phyloP scores from a whole-genome alignment of 2,329 filamentous ascomycete species.

The Colletotrichum musicola region DNA sequence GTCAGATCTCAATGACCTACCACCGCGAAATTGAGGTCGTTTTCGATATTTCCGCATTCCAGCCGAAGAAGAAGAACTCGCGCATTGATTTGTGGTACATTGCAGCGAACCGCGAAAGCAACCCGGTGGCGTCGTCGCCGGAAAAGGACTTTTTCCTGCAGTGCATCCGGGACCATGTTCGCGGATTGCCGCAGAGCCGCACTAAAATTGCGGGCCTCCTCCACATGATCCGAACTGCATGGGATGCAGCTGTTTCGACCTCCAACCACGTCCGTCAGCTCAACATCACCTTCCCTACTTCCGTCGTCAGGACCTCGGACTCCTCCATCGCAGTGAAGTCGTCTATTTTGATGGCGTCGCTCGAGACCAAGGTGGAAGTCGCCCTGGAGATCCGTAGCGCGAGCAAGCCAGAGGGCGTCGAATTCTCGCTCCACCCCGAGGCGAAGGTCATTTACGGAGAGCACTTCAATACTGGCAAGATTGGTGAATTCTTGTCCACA shows the following conservation, averaged over 20 bases:
- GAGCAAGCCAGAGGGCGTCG: constrained; percentile 61
- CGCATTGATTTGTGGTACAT: constrained; percentile 80
- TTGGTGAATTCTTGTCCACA: constrained; percentile 76
- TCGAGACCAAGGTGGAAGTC: constrained; percentile 78
- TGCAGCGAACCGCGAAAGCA: constrained; percentile 66
- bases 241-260: constrained; percentile 74
- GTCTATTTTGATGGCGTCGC: constrained; percentile 71
- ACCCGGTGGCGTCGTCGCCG: constrained; percentile 67
- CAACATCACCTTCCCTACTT: constrained; percentile 74
- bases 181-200: constrained; percentile 69
- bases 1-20: constrained; percentile 80
- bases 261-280: constrained; percentile 72
- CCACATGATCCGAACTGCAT: constrained; percentile 69
- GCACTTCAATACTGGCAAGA: constrained; percentile 79
- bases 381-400: constrained; percentile 66
- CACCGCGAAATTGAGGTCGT: constrained; percentile 78
- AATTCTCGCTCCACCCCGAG: constrained; percentile 65
- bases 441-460: constrained; percentile 82
- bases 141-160: constrained; percentile 83
- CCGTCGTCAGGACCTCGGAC: constrained; percentile 73
- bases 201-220: constrained; percentile 71
- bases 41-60: constrained; percentile 76
- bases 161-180: constrained; percentile 76
- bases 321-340: constrained; percentile 72
- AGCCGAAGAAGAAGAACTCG: constrained; percentile 58